Conservation (phyloP, 306 rosid species). For the Macrotyloma uniflorum region DNA sequence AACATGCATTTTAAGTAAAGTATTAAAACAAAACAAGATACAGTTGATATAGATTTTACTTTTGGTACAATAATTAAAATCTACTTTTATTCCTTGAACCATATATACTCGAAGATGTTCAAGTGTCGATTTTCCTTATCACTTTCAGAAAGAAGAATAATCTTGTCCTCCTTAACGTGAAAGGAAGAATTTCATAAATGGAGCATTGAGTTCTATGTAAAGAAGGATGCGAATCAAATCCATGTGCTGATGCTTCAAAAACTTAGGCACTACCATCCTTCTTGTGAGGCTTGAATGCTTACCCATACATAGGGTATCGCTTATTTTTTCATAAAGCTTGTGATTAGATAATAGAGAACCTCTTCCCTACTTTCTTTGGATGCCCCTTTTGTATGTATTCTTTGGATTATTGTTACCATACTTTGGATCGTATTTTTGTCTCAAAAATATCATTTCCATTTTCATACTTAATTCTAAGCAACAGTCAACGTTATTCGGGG, state of each 20-base stretch:
- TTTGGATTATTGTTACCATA: constrained; percentile 19
- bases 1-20: constrained; percentile 13
- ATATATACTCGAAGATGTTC: constrained; percentile 38
- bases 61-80: not conserved
- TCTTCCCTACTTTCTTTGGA: constrained; percentile 48
- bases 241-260: constrained; percentile 42
- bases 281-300: constrained; percentile 42
- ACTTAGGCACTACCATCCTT: constrained; percentile 36
- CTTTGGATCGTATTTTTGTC: constrained; percentile 40
- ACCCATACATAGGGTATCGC: constrained; percentile 40
- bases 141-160: constrained; percentile 19
- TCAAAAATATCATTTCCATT: constrained; percentile 37
- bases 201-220: constrained; percentile 47
- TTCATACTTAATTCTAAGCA: constrained; percentile 39
- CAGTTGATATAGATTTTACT: not conserved
- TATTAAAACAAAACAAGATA: not conserved
- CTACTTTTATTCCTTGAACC: constrained; percentile 31
- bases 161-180: constrained; percentile 14
- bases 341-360: constrained; percentile 43
- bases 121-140: constrained; percentile 32
- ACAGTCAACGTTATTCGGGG: not conserved
- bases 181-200: constrained; percentile 41
- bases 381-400: constrained; percentile 47
- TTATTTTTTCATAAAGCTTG: constrained; percentile 45
- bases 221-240: constrained; percentile 45